phyloP scores from a whole-genome alignment of 176 grass and related monocot genomes.

The Rhipidocladum racemiflorum region DNA sequence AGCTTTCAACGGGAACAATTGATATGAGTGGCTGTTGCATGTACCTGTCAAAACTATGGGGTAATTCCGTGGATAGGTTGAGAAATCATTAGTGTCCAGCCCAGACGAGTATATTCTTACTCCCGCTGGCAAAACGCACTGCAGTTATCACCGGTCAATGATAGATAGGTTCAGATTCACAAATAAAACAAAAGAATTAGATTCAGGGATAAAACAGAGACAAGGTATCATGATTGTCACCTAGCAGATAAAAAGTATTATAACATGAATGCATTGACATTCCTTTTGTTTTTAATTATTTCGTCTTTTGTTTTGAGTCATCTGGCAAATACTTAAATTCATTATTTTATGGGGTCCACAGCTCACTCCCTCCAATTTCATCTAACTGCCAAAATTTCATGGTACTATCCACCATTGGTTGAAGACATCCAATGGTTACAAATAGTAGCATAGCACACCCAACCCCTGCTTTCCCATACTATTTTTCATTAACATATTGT shows the following conservation, averaged over 20 bases:
- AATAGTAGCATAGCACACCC: background rate
- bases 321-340: background rate
- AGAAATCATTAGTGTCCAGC: slow-evolving; percentile 58
- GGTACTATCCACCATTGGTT: background rate
- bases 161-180: slow-evolving; percentile 31
- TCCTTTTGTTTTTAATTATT: background rate
- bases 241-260: background rate
- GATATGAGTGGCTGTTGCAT: background rate
- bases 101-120: slow-evolving; percentile 94
- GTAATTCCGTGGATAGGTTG: slow-evolving; percentile 82
- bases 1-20: background rate
- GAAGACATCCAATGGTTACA: background rate
- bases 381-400: background rate
- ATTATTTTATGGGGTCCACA: background rate
- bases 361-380: background rate
- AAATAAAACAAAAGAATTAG: background rate
- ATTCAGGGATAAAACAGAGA: slow-evolving; percentile 21
- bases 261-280: background rate
- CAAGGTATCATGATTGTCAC: slow-evolving; percentile 16
- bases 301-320: background rate
- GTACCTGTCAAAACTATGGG: slow-evolving; percentile 99
- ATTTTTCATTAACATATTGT: background rate
- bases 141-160: slow-evolving; percentile 42
- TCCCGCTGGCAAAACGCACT: slow-evolving; percentile 99
- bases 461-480: background rate